Conservation (phyloP, 176 grass and related monocot species). For the Ensete glaucum region DNA sequence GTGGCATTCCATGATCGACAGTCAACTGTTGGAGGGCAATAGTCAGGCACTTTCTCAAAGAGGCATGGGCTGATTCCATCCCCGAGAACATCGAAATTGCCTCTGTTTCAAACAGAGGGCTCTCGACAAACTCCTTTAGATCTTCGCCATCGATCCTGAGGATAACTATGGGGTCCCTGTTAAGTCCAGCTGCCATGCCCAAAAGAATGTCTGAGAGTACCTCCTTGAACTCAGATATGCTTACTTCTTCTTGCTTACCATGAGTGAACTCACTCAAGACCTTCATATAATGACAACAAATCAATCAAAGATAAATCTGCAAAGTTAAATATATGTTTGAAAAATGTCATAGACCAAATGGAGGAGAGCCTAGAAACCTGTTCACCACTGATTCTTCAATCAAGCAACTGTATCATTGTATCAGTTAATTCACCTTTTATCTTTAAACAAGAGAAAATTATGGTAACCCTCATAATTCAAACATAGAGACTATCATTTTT, state of each 20-base stretch:
- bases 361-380: not conserved
- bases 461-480: too few relatives aligned
- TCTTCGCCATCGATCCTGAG: slow-evolving; percentile 89
- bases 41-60: slow-evolving; percentile 42
- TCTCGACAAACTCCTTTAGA: slow-evolving; percentile 53
- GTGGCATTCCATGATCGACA: slow-evolving; percentile 76
- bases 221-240: slow-evolving; percentile 62
- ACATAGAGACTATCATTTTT: too few relatives aligned
- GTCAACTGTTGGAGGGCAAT: slow-evolving; percentile 44
- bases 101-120: slow-evolving; percentile 40
- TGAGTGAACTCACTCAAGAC: slow-evolving; percentile 64
- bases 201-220: slow-evolving; percentile 56
- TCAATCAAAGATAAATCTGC: not conserved
- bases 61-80: slow-evolving; percentile 18
- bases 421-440: too few relatives aligned
- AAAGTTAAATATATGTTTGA: not conserved
- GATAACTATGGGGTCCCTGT: slow-evolving; percentile 83
- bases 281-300: slow-evolving; percentile 16
- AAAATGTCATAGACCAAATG: not conserved
- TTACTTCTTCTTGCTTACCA: slow-evolving; percentile 59
- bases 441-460: too few relatives aligned
- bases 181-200: slow-evolving; percentile 88
- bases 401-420: too few relatives aligned
- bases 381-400: too few relatives aligned
- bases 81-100: slow-evolving; percentile 43